These are phyloP conservation scores for Hansenula sp. DNA, from an alignment of 1,139 yeast genomes.

Conservation along the genomic window DNA sequence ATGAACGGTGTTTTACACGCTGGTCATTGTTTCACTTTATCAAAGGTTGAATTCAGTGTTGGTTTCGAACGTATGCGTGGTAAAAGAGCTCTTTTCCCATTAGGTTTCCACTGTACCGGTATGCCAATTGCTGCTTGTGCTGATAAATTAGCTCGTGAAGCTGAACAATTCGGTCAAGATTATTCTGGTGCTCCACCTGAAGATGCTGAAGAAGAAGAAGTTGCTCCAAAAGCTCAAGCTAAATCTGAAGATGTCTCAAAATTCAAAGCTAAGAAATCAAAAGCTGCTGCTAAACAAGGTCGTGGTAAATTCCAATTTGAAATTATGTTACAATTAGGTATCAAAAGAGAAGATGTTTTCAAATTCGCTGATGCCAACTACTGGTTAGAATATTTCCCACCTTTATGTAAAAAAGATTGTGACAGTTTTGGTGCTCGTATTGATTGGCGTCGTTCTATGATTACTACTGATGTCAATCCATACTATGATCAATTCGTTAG, in stretches of 20 bases:
- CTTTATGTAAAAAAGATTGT: conserved; percentile 79
- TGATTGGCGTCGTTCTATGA: conserved; percentile 97
- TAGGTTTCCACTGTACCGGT: conserved; percentile 99
- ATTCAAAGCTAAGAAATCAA: conserved; percentile 87
- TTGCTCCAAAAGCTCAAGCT: conserved; percentile 27
- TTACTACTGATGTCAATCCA: conserved; percentile 93
- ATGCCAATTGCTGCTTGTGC: conserved; percentile 98
- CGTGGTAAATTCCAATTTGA: conserved; percentile 93
- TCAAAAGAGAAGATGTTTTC: conserved; percentile 73
- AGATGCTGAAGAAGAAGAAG: conserved; percentile 49
- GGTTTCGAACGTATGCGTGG: conserved; percentile 97
- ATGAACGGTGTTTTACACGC: conserved; percentile 99
- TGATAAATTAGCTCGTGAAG: conserved; percentile 89
- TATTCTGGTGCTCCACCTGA: conserved; percentile 64
- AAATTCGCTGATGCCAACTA: conserved; percentile 85
- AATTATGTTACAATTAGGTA: conserved; percentile 92
- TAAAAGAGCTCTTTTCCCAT: conserved; percentile 87
- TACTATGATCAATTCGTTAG: conserved; percentile 92
- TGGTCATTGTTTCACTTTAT: conserved; percentile 93
- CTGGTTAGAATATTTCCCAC: conserved; percentile 93
- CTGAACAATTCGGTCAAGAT: conserved; percentile 84
- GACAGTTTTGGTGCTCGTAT: conserved; percentile 85
- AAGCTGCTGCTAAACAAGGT: conserved; percentile 91
- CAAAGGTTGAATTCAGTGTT: conserved; percentile 89
- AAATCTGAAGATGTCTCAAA: conserved; percentile 78